Evolutionary conservation across 116 monocot genomes (phyloP).

Genomic region (Phalaenopsis hybrid): DNA sequence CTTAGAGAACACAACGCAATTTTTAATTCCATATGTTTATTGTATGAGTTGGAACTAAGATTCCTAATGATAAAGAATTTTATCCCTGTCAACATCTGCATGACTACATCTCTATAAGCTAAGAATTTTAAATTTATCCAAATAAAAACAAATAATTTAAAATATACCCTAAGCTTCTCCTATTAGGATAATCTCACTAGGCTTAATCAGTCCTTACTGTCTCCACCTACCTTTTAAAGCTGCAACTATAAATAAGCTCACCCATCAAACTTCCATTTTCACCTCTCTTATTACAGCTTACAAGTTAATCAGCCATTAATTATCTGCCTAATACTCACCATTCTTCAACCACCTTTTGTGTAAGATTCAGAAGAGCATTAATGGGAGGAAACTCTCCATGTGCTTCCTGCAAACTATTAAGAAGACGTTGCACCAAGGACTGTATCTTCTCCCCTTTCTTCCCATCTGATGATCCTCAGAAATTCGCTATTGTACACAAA

Average conservation of each 20-base stretch:
- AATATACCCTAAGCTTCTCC: neutral
- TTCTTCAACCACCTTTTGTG: conserved; percentile 1
- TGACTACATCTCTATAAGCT: neutral
- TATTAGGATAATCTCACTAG: neutral
- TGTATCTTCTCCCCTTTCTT: conserved; percentile 95
- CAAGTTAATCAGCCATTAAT: neutral
- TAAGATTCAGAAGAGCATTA: neutral
- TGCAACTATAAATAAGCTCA: conserved; percentile 24
- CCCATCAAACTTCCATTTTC: neutral
- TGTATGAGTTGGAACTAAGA: conserved; percentile 5
- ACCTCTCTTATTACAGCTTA: neutral
- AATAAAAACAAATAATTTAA: neutral
- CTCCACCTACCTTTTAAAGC: too few relatives aligned
- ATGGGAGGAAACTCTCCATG: conserved; percentile 85
- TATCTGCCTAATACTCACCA: neutral
- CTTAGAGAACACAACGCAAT: neutral
- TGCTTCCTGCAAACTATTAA: conserved; percentile 87
- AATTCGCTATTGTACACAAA: conserved; percentile 94
- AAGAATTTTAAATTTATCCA: neutral
- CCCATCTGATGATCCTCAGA: conserved; percentile 86
- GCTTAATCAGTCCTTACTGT: neutral
- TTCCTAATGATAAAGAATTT: conserved; percentile 4
- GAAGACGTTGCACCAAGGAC: conserved; percentile 80
- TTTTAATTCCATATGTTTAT: conserved; percentile 2
- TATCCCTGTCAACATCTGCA: neutral